These are phyloP conservation scores for Asterophora lycoperdoides DNA, from an alignment of 768 basidiomycete genomes.

Conservation along the genomic window DNA sequence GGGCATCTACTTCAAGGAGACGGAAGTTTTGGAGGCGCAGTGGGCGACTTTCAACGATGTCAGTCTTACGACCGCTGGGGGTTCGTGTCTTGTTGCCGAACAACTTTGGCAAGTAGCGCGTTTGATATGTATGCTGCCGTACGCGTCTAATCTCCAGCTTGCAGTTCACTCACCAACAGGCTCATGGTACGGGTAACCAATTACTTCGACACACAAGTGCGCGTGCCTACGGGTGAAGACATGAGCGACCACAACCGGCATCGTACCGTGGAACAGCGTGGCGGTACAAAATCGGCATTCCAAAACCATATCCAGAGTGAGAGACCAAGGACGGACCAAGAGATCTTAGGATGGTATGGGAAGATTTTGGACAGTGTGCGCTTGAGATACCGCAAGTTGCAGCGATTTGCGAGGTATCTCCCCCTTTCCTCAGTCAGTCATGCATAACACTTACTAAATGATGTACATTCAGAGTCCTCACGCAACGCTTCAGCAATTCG, in stretches of 20 bases:
- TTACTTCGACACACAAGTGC: constrained; percentile 93
- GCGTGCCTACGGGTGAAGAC: constrained; percentile 55
- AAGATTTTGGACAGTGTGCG: constrained; percentile 93
- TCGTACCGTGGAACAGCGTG: constrained; percentile 14
- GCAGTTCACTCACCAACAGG: constrained; percentile 86
- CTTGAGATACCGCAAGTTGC: constrained; percentile 87
- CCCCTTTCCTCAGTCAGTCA: neutral
- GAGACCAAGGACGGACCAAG: constrained; percentile 72
- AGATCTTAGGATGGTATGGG: constrained; percentile 83
- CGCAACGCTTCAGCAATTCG: constrained; percentile 89
- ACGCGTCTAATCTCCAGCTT: constrained; percentile 3
- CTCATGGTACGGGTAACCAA: constrained; percentile 89
- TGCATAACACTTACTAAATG: constrained; percentile 3
- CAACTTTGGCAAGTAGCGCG: constrained; percentile 74
- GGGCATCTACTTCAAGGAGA: constrained; percentile 95
- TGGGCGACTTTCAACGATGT: constrained; percentile 95
- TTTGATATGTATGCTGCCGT: neutral
- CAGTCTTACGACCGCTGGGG: constrained; percentile 80
- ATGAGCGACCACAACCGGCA: constrained; percentile 21
- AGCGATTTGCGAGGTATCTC: constrained; percentile 81
- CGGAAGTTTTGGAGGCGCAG: constrained; percentile 94
- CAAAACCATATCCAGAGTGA: constrained; percentile 30
- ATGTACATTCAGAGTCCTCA: constrained; percentile 46
- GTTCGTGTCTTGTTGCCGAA: constrained; percentile 89
- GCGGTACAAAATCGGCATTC: constrained; percentile 28